Conservation (phyloP, 495 filamentous ascomycete species). For the Penicillium cinerascens region DNA sequence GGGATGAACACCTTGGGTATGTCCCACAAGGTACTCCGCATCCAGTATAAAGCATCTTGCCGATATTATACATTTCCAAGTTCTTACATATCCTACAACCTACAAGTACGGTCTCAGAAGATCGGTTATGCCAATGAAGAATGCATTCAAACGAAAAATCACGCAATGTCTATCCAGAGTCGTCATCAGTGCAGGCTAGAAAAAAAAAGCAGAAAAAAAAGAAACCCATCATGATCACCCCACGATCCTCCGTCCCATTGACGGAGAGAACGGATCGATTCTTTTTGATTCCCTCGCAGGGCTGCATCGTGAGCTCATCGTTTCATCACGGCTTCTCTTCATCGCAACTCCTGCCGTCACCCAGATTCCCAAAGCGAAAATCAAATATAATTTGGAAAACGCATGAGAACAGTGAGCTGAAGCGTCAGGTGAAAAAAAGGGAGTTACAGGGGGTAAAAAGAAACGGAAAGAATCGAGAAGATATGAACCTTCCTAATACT, state of each 20-base stretch:
- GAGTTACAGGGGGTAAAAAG: not conserved
- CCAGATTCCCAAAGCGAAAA: conserved; percentile 6
- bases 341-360: conserved; percentile 12
- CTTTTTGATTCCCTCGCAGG: conserved; percentile 1
- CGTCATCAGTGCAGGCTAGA: conserved; percentile 29
- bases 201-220: conserved; percentile 15
- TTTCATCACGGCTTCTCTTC: conserved; percentile 18
- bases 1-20: not conserved
- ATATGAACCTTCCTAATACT: conserved; percentile 28
- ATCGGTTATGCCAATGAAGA: conserved; percentile 9
- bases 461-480: conserved; percentile 1
- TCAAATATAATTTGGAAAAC: not conserved
- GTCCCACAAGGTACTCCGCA: not conserved
- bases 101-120: not conserved
- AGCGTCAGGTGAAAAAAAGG: not conserved
- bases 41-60: not conserved
- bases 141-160: conserved; percentile 24
- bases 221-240: conserved; percentile 16
- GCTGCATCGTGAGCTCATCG: conserved; percentile 15
- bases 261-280: not conserved
- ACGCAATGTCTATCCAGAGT: conserved; percentile 30
- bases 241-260: conserved; percentile 9
- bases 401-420: not conserved
- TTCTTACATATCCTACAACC: not conserved
- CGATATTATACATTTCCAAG: not conserved